Evolutionary conservation across 176 grass and related monocot genomes (phyloP).

Genomic region (Ampelocalamus luodianensis): DNA sequence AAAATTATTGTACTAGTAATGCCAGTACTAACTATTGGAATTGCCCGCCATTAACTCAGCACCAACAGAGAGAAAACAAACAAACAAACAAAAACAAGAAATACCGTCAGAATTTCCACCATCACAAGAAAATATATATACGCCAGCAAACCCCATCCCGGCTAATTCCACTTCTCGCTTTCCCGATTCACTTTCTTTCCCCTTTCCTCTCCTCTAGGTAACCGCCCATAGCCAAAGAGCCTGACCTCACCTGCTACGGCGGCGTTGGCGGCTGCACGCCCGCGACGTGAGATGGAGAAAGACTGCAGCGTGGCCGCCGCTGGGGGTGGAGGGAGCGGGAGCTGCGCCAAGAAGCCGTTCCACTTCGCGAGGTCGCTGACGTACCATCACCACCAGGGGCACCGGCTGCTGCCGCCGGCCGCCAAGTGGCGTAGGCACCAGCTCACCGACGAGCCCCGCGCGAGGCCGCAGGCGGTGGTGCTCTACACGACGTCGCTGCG

Average conservation of each 20-base stretch:
- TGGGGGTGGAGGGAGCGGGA: constrained; percentile 4
- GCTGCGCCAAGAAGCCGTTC: constrained; percentile 63
- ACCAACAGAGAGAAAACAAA: background rate
- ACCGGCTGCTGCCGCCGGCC: constrained; percentile 37
- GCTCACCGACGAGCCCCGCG: constrained; percentile 53
- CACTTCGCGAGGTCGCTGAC: constrained; percentile 75
- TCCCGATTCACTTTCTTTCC: constrained; percentile 43
- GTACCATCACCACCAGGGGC: constrained; percentile 66
- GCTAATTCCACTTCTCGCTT: constrained; percentile 43
- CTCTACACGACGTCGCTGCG: constrained; percentile 91
- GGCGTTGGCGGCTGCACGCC: constrained; percentile 17
- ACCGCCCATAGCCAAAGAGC: constrained; percentile 52
- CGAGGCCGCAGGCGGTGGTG: constrained; percentile 72
- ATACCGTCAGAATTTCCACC: background rate
- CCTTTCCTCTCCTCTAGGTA: constrained; percentile 43
- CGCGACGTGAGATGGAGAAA: constrained; percentile 50
- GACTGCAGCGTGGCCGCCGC: constrained; percentile 39
- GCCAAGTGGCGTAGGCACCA: constrained; percentile 43
- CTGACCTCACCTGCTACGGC: constrained; percentile 18
- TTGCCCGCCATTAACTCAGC: background rate
- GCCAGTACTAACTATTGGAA: background rate
- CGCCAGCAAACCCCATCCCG: constrained; percentile 16
- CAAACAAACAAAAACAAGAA: constrained; percentile 18
- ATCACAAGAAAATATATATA: constrained; percentile 50
- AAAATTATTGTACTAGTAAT: background rate